phyloP scores from a whole-genome alignment of 202 grass and related monocot genomes.

The Eragrostis tef region DNA sequence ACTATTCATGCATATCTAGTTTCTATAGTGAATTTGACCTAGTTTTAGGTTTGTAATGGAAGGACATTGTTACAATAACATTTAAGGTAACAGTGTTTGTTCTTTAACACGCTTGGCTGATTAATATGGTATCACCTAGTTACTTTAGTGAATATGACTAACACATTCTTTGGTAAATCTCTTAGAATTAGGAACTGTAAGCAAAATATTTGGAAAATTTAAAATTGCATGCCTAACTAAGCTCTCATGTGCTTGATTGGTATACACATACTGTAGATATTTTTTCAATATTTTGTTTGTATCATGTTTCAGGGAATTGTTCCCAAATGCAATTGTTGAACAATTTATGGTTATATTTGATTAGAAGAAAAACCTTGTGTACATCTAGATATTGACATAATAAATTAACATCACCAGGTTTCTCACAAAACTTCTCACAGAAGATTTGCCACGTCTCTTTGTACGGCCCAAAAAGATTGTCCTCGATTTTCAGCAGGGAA shows the following conservation, averaged over 20 bases:
- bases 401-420: constrained; percentile 65
- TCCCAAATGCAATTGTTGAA: not conserved
- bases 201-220: constrained; percentile 19
- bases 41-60: constrained; percentile 11
- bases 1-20: not conserved
- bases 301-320: not conserved
- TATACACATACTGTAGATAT: not conserved
- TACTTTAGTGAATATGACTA: constrained; percentile 12
- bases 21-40: not conserved
- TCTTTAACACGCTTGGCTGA: not conserved
- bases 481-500: constrained; percentile 95
- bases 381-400: constrained; percentile 6
- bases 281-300: not conserved
- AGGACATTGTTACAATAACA: not conserved
- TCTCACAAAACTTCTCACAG: constrained; percentile 88
- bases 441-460: constrained; percentile 96
- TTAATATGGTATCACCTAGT: constrained; percentile 9
- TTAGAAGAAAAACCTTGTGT: constrained; percentile 4
- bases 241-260: constrained; percentile 6
- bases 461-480: constrained; percentile 94
- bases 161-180: not conserved
- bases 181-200: not conserved
- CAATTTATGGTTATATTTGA: constrained; percentile 24
- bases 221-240: not conserved
- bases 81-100: constrained; percentile 2